These are phyloP conservation scores for Entamoeba dispar DNA, from an alignment of 208 protist genomes.

Conservation along the genomic window DNA sequence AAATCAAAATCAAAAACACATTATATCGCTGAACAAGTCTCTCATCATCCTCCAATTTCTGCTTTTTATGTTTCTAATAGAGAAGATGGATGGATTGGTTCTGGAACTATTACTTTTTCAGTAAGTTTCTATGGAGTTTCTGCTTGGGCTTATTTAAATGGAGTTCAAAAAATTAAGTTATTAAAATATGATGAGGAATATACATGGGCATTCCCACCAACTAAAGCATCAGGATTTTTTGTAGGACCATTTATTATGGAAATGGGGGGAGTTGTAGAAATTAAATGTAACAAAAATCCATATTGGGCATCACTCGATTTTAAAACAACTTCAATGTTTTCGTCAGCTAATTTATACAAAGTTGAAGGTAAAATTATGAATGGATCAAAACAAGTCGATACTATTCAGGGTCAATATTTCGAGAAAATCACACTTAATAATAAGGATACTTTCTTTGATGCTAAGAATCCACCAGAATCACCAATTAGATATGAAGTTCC, in stretches of 20 bases:
- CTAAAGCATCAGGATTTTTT: neutral
- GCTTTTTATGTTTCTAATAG: conserved; percentile 47
- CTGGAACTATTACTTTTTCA: conserved; percentile 1
- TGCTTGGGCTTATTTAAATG: neutral
- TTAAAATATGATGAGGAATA: neutral
- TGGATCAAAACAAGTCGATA: neutral
- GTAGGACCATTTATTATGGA: neutral
- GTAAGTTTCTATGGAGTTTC: conserved; percentile 2
- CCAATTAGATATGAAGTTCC: neutral
- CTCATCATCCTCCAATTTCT: conserved; percentile 56
- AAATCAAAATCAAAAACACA: conserved; percentile 14
- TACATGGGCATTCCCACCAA: neutral
- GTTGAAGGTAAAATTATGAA: neutral
- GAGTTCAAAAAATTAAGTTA: neutral
- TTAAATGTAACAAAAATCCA: neutral
- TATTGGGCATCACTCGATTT: neutral
- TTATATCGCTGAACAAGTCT: conserved; percentile 46
- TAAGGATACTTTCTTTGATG: neutral
- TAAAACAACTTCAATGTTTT: neutral
- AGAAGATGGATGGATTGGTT: conserved; percentile 27
- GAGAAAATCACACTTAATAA: neutral
- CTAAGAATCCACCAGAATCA: neutral
- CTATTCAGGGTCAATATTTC: neutral
- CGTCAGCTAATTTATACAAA: neutral
- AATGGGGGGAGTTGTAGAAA: neutral